Evolutionary conservation across 2,329 filamentous ascomycete genomes (phyloP), one percentile per base, ranked within the genome.

Genomic region (Ceratocystiopsis minuta): DNA sequence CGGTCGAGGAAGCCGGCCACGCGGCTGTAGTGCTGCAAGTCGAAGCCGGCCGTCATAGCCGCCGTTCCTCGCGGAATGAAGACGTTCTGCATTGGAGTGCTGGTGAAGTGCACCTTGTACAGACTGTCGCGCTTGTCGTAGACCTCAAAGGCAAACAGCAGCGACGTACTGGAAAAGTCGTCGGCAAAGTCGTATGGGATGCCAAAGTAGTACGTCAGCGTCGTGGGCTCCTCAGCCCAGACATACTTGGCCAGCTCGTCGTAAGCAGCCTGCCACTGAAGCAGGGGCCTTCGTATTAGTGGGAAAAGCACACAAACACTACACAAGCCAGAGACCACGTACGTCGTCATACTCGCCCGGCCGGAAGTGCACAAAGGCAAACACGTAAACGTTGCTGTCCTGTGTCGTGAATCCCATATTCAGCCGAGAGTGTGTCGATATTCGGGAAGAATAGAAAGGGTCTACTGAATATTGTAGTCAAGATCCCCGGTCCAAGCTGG

Each of bases 151-250:
- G 57, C 57, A 36, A 59, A 50, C 55, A 59, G 58, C 40, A 52
- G 47, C 12, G 52, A 53, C 32, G 57, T 55, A 34, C 47, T 49
- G 20, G 49, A 47, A 38, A 54, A 41, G 47, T 58, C 50, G 38
- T 56, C 47, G 14, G 50, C 52, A 47, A 56, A 55, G 46, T 58
- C 55, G 36, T 54, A 41, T 6, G 60, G 60, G 37, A 63, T 56
- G 40, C 60, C 60, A 46, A 64, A 63, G 52, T 63, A 63, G 51
- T 63, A 64, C 2, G 60, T 55, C 46, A 57, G 51, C 1, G 58
- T 62, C 12, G 55, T 57, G 35, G 52, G 54, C 46, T 62, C 58
- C 7, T 54, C 48, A 39, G 41, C 45, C 44, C 42, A 54, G 45
- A 61, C 59, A 38, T 62, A 56, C 28, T 49, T 46, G 31, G 54